Evolutionary conservation across 108 stramenopile genomes (phyloP), one percentile per base, ranked within the genome.

Genomic region (Bacterosira constricta): DNA sequence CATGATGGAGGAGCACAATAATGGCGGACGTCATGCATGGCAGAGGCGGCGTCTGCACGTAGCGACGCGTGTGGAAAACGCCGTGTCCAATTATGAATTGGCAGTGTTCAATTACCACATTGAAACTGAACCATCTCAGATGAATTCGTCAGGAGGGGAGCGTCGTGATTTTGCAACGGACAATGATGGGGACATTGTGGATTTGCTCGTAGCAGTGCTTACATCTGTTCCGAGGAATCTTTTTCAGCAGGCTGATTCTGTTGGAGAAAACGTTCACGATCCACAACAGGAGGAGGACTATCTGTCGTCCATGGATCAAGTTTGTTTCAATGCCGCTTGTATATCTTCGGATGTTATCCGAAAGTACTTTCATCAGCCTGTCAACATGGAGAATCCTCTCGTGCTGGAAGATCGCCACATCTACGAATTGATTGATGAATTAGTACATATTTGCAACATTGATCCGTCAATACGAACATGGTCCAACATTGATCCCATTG

Each of bases 301-400:
- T 45, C 21, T 66, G 11, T 27, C 69, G 7, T 65, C 77, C 30
- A 71, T 79, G 62, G 77, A 79, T 51, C 63, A 66, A 18, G 26
- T 66, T 0, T 79, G 65, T 47, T 71, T 66, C 47, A 60, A 70
- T n/a, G 45, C 49, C 4, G 77, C 77, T 21, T 79, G 69, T 30
- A 53, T 79, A 38, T 59, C 77, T 38, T 47, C 69, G 5, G 56
- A 71, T 36, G 36, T 79, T 4, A 31, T 77, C 26, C 17, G 63
- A 21, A 69, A 51, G 30, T 50, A 63, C 29, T 61, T 69, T 46
- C 46, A 30, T 11, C 20, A 39, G 10, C 26, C 15, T 25, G 62
- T n/a, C 20, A 37, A 26, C 30, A 42, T 29, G 25, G 37, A 41
- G 12, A 39, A 38, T 11, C 6, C 30, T 34, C 30, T 25, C 8